Conservation (phyloP, 2,329 filamentous ascomycete genomes). For the Aspergillus sp. region DNA sequence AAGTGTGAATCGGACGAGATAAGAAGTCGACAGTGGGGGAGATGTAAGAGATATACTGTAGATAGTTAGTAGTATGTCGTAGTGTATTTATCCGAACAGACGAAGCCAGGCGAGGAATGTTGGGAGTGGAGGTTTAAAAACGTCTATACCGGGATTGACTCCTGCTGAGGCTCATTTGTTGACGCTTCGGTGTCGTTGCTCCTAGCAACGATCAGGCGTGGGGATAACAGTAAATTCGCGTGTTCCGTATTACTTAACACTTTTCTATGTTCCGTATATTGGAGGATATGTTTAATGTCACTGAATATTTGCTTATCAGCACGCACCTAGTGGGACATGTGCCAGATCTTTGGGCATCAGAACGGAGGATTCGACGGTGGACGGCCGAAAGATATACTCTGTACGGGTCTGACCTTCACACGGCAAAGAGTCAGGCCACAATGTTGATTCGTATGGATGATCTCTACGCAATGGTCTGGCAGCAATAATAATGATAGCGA, state of each 20-base stretch:
- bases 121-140: constrained; percentile 18
- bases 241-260: background rate
- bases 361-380: no score
- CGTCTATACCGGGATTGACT: background rate
- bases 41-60: background rate
- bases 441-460: background rate
- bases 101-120: constrained; percentile 15
- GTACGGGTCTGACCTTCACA: background rate
- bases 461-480: no score
- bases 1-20: background rate
- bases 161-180: constrained; percentile 16
- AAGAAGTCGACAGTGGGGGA: background rate
- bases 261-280: background rate
- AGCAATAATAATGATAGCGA: background rate
- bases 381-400: background rate
- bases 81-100: constrained; percentile 1
- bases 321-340: background rate
- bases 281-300: background rate
- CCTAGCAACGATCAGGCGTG: constrained; percentile 22
- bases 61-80: background rate
- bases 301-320: background rate
- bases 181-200: constrained; percentile 22
- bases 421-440: background rate
- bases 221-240: constrained; percentile 3
- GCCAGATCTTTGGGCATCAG: background rate